These are phyloP conservation scores for Rubia yunnanensis DNA, from an alignment of 257 asterid species.

Conservation along the genomic window DNA sequence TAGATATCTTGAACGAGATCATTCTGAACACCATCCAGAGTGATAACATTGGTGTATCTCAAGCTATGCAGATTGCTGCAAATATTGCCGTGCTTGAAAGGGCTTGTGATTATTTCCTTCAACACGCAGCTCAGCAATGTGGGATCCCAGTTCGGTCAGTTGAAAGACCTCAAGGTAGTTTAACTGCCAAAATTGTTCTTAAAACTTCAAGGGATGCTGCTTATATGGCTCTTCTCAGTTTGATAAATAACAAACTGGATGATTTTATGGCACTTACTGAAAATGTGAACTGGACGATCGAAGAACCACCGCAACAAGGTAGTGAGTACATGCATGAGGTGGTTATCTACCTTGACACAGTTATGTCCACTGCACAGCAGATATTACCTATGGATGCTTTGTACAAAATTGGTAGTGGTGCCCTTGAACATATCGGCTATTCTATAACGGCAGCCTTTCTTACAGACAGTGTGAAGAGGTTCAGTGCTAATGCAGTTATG, in stretches of 20 bases:
- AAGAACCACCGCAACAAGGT: constrained; percentile 51
- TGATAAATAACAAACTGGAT: constrained; percentile 66
- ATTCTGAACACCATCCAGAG: constrained; percentile 51
- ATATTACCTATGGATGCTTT: constrained; percentile 78
- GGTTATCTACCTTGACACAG: constrained; percentile 69
- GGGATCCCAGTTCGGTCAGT: constrained; percentile 79
- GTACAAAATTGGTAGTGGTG: constrained; percentile 85
- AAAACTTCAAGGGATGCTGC: constrained; percentile 91
- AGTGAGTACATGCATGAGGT: constrained; percentile 74
- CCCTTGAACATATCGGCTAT: constrained; percentile 72
- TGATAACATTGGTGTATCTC: constrained; percentile 61
- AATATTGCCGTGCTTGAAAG: constrained; percentile 74
- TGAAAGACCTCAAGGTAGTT: constrained; percentile 64
- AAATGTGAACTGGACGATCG: constrained; percentile 76
- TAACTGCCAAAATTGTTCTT: constrained; percentile 77
- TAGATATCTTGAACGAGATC: constrained; percentile 67
- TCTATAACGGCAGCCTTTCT: constrained; percentile 60
- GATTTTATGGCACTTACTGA: constrained; percentile 69
- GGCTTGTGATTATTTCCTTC: constrained; percentile 90
- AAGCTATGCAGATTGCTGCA: constrained; percentile 96
- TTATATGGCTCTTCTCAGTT: constrained; percentile 53
- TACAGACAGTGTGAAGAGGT: constrained; percentile 66
- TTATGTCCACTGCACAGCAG: constrained; percentile 85
- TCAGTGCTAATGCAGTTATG: constrained; percentile 52
- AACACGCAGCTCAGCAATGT: constrained; percentile 95